Conservation (phyloP, 768 basidiomycete species). For the Zangia roseola region DNA sequence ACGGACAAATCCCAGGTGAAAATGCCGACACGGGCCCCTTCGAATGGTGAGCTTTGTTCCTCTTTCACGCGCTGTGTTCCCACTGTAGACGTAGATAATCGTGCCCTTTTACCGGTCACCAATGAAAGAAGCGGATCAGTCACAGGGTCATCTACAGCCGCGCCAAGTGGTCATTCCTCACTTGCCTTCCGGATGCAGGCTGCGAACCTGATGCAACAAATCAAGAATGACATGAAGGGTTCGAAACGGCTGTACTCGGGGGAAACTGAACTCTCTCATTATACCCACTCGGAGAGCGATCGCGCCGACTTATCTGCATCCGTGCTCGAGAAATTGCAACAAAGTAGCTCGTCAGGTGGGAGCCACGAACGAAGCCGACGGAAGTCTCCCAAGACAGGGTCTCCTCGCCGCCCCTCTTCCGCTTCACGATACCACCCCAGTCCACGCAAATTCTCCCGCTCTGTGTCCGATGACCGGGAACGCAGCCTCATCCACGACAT, state of each 20-base stretch:
- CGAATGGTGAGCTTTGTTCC: slow-evolving; percentile 15
- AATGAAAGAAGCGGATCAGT: slow-evolving; percentile 23
- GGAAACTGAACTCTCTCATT: slow-evolving; percentile 56
- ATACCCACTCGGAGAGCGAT: slow-evolving; percentile 23
- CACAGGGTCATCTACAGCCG: slow-evolving; percentile 28
- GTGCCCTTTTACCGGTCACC: slow-evolving; percentile 11
- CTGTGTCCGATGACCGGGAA: slow-evolving; percentile 43
- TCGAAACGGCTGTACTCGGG: slow-evolving; percentile 71
- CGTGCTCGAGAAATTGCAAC: slow-evolving; percentile 20
- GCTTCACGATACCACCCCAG: slow-evolving; percentile 40
- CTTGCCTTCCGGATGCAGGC: slow-evolving; percentile 74
- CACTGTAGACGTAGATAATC: slow-evolving; percentile 12
- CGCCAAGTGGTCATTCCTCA: slow-evolving; percentile 51
- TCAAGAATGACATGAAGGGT: slow-evolving; percentile 69
- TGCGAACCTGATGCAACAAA: slow-evolving; percentile 80
- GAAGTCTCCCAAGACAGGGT: slow-evolving; percentile 24
- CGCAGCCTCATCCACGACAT: slow-evolving; percentile 40
- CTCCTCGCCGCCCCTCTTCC: slow-evolving; percentile 34
- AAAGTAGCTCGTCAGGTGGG: slow-evolving; percentile 28
- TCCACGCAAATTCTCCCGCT: slow-evolving; percentile 42
- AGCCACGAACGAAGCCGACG: slow-evolving; percentile 28
- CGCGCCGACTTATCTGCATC: slow-evolving; percentile 12
- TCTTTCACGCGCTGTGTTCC: background rate
- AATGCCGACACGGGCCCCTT: background rate
- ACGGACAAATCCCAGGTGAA: slow-evolving; percentile 12